Evolutionary conservation across 108 stramenopile genomes (phyloP).

Genomic region (Fistulifera pelliculosa): DNA sequence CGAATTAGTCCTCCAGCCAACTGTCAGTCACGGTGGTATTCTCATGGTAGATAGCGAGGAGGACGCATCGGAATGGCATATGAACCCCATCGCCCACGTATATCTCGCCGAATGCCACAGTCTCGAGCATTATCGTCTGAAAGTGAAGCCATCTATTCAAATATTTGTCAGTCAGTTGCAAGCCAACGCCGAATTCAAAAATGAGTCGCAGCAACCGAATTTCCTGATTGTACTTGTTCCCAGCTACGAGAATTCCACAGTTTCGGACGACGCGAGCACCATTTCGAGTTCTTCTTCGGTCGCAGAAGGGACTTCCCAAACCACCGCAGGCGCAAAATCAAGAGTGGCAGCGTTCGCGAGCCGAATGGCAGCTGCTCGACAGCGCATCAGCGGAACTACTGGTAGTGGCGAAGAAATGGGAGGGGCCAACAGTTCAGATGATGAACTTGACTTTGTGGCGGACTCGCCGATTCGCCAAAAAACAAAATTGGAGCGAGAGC

Average conservation of each 20-base stretch:
- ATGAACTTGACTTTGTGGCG: slow-evolving; percentile 2
- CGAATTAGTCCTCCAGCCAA: slow-evolving; percentile 35
- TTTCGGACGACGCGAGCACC: neutral
- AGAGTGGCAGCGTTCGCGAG: neutral
- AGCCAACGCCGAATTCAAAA: slow-evolving; percentile 22
- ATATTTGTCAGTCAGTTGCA: slow-evolving; percentile 79
- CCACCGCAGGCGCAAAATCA: neutral
- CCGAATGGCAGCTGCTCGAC: neutral
- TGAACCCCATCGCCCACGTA: slow-evolving; percentile 65
- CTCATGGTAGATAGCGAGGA: slow-evolving; percentile 15
- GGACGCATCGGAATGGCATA: slow-evolving; percentile 68
- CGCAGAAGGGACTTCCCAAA: no score
- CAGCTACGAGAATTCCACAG: slow-evolving; percentile 4
- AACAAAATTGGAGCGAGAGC: slow-evolving; percentile 39
- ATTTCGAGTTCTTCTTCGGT: no score
- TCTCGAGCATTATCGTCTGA: slow-evolving; percentile 62
- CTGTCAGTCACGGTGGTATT: slow-evolving; percentile 18
- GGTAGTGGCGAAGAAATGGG: neutral
- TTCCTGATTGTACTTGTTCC: slow-evolving; percentile 72
- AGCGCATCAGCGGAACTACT: neutral
- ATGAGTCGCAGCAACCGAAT: slow-evolving; percentile 1
- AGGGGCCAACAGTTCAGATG: slow-evolving; percentile 8
- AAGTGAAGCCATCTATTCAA: slow-evolving; percentile 60
- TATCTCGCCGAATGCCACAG: slow-evolving; percentile 62
- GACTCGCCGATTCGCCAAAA: slow-evolving; percentile 7